Evolutionary conservation across 2,329 filamentous ascomycete species (phyloP).

Genomic region (Coniochaeta hoffmannii): DNA sequence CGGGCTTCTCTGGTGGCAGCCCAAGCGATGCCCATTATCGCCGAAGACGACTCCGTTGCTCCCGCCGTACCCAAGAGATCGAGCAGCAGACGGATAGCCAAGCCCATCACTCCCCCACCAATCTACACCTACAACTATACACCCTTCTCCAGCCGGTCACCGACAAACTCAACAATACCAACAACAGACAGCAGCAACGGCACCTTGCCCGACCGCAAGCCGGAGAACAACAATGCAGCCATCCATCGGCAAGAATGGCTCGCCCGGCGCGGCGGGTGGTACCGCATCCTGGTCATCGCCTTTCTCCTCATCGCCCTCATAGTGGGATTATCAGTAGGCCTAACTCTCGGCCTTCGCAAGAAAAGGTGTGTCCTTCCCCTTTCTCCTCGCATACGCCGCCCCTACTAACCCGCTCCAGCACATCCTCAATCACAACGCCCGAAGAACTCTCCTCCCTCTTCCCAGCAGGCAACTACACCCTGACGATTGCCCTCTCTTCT

Average conservation of each 20-base stretch:
- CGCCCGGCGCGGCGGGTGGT: constrained; percentile 22
- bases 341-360: constrained; percentile 30
- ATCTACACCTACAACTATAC: neutral
- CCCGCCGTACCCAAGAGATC: neutral
- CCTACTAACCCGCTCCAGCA: constrained; percentile 1
- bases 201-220: neutral
- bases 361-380: constrained; percentile 20
- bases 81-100: neutral
- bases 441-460: constrained; percentile 33
- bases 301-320: constrained; percentile 23
- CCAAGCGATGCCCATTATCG: constrained; percentile 6
- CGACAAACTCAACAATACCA: neutral
- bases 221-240: neutral
- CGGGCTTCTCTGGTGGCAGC: neutral
- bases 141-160: neutral
- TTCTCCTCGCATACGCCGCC: constrained; percentile 32
- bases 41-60: constrained; percentile 4
- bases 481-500: constrained; percentile 50
- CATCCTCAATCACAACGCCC: neutral
- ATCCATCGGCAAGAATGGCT: constrained; percentile 8
- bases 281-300: constrained; percentile 21
- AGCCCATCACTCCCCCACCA: neutral
- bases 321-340: constrained; percentile 30
- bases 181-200: neutral
- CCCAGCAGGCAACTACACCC: constrained; percentile 54